Evolutionary conservation across 805 yeast genomes (phyloP).

Genomic region (Ogataea methylovora): DNA sequence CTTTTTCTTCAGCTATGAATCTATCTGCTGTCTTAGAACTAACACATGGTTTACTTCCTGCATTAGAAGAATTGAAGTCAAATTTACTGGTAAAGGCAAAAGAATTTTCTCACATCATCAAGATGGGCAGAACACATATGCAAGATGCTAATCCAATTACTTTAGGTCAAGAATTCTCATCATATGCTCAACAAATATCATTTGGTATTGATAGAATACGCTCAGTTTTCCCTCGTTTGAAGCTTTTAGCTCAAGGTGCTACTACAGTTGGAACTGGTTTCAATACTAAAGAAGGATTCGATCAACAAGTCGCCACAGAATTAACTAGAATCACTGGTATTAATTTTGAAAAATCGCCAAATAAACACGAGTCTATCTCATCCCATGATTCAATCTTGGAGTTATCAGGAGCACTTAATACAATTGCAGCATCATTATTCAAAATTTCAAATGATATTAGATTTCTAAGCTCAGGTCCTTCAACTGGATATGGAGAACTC

Average conservation of each 20-base stretch:
- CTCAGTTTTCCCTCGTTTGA: slow-evolving; percentile 63
- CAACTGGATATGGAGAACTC: slow-evolving; percentile 98
- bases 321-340: slow-evolving; percentile 83
- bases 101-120: slow-evolving; percentile 84
- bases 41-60: slow-evolving; percentile 67
- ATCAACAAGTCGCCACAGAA: slow-evolving; percentile 76
- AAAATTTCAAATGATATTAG: slow-evolving; percentile 98
- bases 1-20: slow-evolving; percentile 99
- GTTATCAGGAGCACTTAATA: slow-evolving; percentile 95
- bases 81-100: slow-evolving; percentile 71
- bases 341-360: slow-evolving; percentile 90
- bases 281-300: slow-evolving; percentile 89
- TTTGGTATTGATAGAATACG: slow-evolving; percentile 88
- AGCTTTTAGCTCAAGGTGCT: slow-evolving; percentile 95
- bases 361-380: slow-evolving; percentile 97
- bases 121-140: slow-evolving; percentile 97
- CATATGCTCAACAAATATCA: slow-evolving; percentile 88
- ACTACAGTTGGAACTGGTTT: slow-evolving; percentile 99
- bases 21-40: slow-evolving; percentile 95
- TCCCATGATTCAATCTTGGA: slow-evolving; percentile 98
- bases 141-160: slow-evolving; percentile 99
- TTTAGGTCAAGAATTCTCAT: slow-evolving; percentile 95
- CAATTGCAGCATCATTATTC: slow-evolving; percentile 86
- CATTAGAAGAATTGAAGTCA: slow-evolving; percentile 67
- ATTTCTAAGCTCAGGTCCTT: slow-evolving; percentile 97